Conservation (phyloP, 2,329 filamentous ascomycete genomes). For the Neonectria neomacrospora region DNA sequence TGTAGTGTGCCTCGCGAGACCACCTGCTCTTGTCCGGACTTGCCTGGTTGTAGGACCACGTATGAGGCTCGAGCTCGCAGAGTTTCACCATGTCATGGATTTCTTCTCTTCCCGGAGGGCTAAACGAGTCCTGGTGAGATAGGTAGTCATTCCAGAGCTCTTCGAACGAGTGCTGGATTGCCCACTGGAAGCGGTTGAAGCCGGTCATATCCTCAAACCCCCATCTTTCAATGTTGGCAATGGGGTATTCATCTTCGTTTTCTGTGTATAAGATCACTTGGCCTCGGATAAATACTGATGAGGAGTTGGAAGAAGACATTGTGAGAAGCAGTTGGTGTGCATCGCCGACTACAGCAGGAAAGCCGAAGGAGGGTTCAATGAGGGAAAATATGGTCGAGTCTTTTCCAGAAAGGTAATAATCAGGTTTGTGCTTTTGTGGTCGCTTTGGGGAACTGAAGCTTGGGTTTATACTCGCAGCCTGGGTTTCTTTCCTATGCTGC, state of each 20-base stretch:
- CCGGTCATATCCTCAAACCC: background rate
- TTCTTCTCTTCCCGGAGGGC: background rate
- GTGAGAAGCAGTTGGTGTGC: background rate
- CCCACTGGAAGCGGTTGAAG: background rate
- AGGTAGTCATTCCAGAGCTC: background rate
- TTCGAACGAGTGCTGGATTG: background rate
- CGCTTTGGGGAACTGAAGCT: background rate
- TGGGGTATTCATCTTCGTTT: too few relatives aligned
- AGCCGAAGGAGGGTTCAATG: background rate
- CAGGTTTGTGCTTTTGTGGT: background rate
- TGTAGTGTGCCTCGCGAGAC: conserved; percentile 12
- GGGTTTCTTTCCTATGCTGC: background rate
- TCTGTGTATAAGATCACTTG: background rate
- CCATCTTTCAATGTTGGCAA: background rate
- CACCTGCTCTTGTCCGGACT: conserved; percentile 28
- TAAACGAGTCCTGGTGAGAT: background rate
- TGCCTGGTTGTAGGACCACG: conserved; percentile 14
- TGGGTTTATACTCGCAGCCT: background rate
- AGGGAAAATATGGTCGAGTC: background rate
- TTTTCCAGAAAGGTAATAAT: background rate
- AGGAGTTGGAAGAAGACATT: background rate
- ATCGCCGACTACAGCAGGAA: too few relatives aligned
- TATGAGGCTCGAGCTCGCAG: background rate
- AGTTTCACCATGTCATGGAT: conserved; percentile 2
- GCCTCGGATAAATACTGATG: background rate